Evolutionary conservation across 2,329 filamentous ascomycete species (phyloP), one percentile per base, ranked within the genome.

Genomic region (Sclerotinia borealis): DNA sequence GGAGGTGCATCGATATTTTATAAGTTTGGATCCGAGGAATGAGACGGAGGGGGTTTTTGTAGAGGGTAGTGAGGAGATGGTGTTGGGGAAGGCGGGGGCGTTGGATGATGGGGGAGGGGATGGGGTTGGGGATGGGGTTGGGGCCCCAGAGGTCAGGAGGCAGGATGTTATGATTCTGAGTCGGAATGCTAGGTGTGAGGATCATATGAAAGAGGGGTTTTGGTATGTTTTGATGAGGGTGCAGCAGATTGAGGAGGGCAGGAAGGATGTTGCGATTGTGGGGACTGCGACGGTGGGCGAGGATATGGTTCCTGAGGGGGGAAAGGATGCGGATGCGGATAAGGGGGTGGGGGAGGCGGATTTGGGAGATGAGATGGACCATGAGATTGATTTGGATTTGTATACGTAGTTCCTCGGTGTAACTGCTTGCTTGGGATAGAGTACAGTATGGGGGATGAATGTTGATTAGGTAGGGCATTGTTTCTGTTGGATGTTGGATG

Each of bases 91-190:
- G 15, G 60, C 60, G 0, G 60, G 60, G 9, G 60, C 51, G 0
- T 37, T 41, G 41, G 41, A 29, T 22, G 31, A 39, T 4, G 41
- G 47, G 4, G 39, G 41, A 3, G 13, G n/a, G n/a, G n/a, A n/a
- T n/a, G n/a, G n/a, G n/a, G n/a, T n/a, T n/a, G n/a, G n/a, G n/a
- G n/a, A n/a, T n/a, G n/a, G n/a, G n/a, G n/a, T n/a, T n/a, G n/a
- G n/a, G n/a, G n/a, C n/a, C n/a, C n/a, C n/a, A 10, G 29, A 25
- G 41, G 43, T 34, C 19, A 37, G 60, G 11, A 56, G 17, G 9
- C 60, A 62, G 25, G 60, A 62, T 48, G 60, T 62, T 7, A 62
- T 62, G 60, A 62, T 62, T 15, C 49, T 62, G 25, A 62, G 51
- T 39, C 50, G 60, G 25, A 62, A 62, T 49, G 60, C 41, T 41